These are phyloP conservation scores for Cercospora sojina DNA, from an alignment of 2,329 filamentous ascomycete species.

Conservation along the genomic window DNA sequence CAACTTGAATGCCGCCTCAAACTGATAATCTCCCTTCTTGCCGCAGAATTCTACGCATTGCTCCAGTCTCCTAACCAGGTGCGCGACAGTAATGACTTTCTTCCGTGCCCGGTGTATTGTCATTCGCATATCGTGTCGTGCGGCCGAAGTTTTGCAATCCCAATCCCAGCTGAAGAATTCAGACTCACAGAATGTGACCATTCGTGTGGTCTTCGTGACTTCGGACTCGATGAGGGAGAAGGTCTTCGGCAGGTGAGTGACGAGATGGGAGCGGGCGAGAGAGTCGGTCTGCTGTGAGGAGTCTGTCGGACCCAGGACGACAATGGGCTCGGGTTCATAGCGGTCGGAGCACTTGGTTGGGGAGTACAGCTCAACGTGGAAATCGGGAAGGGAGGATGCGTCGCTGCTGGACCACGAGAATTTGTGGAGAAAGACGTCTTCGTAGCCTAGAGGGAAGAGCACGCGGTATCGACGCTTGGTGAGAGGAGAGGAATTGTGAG, in stretches of 20 bases:
- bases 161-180: slow-evolving; percentile 29
- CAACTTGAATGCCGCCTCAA: slow-evolving; percentile 6
- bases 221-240: slow-evolving; percentile 20
- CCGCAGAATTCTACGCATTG: slow-evolving; percentile 21
- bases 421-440: slow-evolving; percentile 30
- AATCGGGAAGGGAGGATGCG: slow-evolving; percentile 18
- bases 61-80: slow-evolving; percentile 20
- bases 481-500: slow-evolving; percentile 16
- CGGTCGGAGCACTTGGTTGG: slow-evolving; percentile 5
- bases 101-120: slow-evolving; percentile 18
- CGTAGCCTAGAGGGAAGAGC: slow-evolving; percentile 25
- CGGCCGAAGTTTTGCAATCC: slow-evolving; percentile 23
- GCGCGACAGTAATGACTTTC: slow-evolving; percentile 12
- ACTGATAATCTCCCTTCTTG: slow-evolving; percentile 1
- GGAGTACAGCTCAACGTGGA: slow-evolving; percentile 21
- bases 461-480: slow-evolving; percentile 25
- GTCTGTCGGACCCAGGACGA: slow-evolving; percentile 24
- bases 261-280: slow-evolving; percentile 15
- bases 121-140: slow-evolving; percentile 23
- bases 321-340: slow-evolving; percentile 27
- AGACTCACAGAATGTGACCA: slow-evolving; percentile 21
- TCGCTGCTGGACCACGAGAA: slow-evolving; percentile 16
- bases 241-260: slow-evolving; percentile 14
- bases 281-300: not conserved
- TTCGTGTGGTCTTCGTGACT: slow-evolving; percentile 18